These are phyloP conservation scores for Globisporangium viniferum DNA, from an alignment of 352 stramenopile genomes.

Conservation along the genomic window DNA sequence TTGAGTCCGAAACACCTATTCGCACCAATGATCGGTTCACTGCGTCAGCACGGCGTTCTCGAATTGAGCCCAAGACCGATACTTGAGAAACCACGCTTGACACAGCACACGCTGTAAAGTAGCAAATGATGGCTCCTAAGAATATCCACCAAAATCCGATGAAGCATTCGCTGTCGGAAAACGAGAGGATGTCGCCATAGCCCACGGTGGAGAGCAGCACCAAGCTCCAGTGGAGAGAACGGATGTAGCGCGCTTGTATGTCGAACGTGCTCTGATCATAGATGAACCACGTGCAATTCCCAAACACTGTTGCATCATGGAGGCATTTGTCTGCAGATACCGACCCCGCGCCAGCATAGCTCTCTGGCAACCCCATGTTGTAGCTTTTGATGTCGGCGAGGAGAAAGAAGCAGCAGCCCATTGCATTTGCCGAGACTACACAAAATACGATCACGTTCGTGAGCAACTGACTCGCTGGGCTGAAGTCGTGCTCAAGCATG, in stretches of 20 bases:
- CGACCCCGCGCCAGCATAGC: constrained; percentile 19
- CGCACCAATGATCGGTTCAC: constrained; percentile 15
- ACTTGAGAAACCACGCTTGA: constrained; percentile 23
- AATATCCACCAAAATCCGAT: constrained; percentile 24
- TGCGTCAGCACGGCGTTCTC: constrained; percentile 1
- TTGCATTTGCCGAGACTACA: constrained; percentile 12
- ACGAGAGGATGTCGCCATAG: constrained; percentile 65
- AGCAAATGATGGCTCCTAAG: constrained; percentile 22
- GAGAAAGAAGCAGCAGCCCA: constrained; percentile 26
- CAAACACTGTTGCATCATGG: constrained; percentile 38
- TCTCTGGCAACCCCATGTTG: not conserved
- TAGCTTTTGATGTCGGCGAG: constrained; percentile 14
- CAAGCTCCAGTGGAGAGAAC: constrained; percentile 68
- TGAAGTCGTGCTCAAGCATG: constrained; percentile 25
- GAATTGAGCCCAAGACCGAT: constrained; percentile 11
- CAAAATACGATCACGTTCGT: constrained; percentile 14
- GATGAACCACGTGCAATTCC: constrained; percentile 73
- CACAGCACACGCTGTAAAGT: constrained; percentile 23
- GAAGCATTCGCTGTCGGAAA: constrained; percentile 34
- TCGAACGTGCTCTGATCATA: constrained; percentile 60
- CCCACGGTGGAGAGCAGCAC: constrained; percentile 69
- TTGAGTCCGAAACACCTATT: constrained; percentile 13
- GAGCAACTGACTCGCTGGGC: constrained; percentile 23
- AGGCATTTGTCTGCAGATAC: constrained; percentile 42
- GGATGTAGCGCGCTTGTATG: constrained; percentile 57